Evolutionary conservation across 208 protist genomes (phyloP).

Genomic region (Phytomonas sp.): DNA sequence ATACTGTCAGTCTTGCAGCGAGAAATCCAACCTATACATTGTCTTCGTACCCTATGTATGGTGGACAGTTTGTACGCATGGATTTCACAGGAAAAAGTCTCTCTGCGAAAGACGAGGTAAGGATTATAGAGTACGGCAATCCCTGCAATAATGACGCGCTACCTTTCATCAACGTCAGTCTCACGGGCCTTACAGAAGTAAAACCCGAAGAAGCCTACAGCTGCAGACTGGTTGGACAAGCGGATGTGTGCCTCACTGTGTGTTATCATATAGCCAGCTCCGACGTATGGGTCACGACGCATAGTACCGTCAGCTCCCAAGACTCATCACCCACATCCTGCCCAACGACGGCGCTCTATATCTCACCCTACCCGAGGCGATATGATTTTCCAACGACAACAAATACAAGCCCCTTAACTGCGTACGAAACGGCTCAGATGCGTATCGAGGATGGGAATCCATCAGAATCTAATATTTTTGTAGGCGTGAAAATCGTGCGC

Average conservation of each 20-base stretch:
- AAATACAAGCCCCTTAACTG: constrained; percentile 5
- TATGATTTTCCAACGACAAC: constrained; percentile 30
- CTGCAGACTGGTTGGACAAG: constrained; percentile 55
- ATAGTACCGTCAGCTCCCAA: constrained; percentile 6
- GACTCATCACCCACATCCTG: constrained; percentile 25
- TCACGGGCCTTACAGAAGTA: constrained; percentile 31
- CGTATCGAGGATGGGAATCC: not conserved
- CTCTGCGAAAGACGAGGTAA: constrained; percentile 32
- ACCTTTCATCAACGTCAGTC: constrained; percentile 17
- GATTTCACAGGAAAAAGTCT: constrained; percentile 51
- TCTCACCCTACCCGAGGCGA: constrained; percentile 46
- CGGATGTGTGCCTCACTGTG: constrained; percentile 48
- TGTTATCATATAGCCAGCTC: constrained; percentile 55
- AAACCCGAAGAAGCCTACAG: constrained; percentile 27
- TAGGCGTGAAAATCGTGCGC: constrained; percentile 50
- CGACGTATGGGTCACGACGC: constrained; percentile 28
- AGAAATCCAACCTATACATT: constrained; percentile 74
- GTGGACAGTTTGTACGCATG: constrained; percentile 48
- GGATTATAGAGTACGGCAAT: constrained; percentile 28
- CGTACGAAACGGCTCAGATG: constrained; percentile 2
- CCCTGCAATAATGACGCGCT: not conserved
- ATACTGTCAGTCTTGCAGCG: constrained; percentile 26
- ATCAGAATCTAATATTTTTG: not conserved
- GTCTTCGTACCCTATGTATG: constrained; percentile 51
- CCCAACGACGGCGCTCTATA: constrained; percentile 40